Percentiles rank a stretch among this genome's conserved stretches.
These are phyloP conservation scores for Quercus variabilis DNA, from an alignment of 306 rosid genomes.

Conservation along the genomic window DNA sequence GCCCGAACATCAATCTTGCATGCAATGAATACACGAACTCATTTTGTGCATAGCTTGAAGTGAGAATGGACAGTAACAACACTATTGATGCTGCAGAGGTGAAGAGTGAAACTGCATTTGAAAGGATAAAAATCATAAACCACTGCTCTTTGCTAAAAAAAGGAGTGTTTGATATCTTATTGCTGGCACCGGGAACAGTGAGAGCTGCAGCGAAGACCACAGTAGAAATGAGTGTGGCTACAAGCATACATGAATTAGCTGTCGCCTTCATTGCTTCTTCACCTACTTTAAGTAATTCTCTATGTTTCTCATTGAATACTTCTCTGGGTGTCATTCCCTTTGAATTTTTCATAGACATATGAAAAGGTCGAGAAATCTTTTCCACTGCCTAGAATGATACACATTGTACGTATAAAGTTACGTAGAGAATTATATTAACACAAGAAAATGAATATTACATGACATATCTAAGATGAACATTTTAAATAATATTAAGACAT, in stretches of 20 bases:
- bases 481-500: no score
- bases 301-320: not conserved
- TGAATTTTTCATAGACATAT: not conserved
- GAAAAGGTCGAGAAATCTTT: not conserved
- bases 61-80: not conserved
- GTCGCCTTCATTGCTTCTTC: not conserved
- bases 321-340: not conserved
- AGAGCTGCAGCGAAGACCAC: slow-evolving; percentile 5
- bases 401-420: not conserved
- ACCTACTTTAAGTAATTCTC: not conserved
- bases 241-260: slow-evolving; percentile 17
- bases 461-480: not conserved
- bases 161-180: not conserved
- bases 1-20: not conserved
- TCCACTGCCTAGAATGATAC: not conserved
- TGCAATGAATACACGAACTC: not conserved
- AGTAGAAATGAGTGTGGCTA: slow-evolving; percentile 1
- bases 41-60: not conserved
- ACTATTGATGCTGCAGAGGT: not conserved
- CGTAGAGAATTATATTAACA: no score
- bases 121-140: not conserved
- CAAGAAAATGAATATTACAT: no score
- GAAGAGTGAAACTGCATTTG: not conserved
- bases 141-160: not conserved
- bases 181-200: not conserved